Evolutionary conservation across 495 filamentous ascomycete genomes (phyloP).

Genomic region (Xylaria telfairii): DNA sequence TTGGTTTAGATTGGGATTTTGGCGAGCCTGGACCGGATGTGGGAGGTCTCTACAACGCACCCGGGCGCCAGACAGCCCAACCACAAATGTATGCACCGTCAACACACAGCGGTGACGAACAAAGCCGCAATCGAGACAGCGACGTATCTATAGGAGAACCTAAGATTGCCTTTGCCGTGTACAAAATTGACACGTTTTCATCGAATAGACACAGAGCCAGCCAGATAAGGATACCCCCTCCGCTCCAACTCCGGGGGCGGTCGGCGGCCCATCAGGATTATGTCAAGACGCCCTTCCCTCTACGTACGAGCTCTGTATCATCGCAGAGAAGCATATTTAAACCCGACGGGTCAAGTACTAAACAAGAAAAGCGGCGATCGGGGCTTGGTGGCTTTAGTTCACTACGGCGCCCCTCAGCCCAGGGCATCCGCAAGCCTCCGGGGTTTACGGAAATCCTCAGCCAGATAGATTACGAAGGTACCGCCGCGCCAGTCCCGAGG

Average conservation of each 20-base stretch:
- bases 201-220: not conserved
- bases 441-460: conserved; percentile 20
- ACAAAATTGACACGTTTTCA: not conserved
- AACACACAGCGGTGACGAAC: not conserved
- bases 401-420: not conserved
- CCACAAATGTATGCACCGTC: not conserved
- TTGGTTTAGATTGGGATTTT: not conserved
- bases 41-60: not conserved
- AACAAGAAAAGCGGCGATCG: conserved; percentile 1
- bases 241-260: conserved; percentile 33
- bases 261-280: conserved; percentile 25
- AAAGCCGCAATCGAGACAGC: not conserved
- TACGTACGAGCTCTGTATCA: not conserved
- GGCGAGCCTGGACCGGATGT: not conserved
- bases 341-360: not conserved
- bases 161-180: not conserved
- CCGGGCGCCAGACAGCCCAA: conserved; percentile 1
- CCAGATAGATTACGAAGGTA: conserved; percentile 17
- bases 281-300: conserved; percentile 35
- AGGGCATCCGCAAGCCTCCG: conserved; percentile 10
- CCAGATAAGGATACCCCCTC: conserved; percentile 22
- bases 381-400: conserved; percentile 11
- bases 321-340: not conserved
- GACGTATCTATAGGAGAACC: not conserved
- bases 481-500: conserved; percentile 16